phyloP scores from a whole-genome alignment of 306 rosid genomes.

The Acacia confusa region DNA sequence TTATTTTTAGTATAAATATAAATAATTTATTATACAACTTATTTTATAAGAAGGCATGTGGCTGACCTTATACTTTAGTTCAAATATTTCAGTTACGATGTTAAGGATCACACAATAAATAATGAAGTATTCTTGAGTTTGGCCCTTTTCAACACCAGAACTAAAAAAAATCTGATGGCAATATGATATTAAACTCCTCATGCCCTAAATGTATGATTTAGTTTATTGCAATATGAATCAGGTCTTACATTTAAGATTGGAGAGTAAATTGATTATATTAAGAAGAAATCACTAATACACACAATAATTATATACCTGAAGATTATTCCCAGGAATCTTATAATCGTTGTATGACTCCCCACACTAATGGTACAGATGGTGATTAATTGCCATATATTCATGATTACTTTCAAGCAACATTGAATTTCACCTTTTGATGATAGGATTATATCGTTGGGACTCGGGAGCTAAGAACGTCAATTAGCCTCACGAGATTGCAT shows the following conservation, averaged over 20 bases:
- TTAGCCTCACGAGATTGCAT: not conserved
- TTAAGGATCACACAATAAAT: too few species aligned
- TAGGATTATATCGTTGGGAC: not conserved
- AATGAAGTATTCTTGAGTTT: not conserved
- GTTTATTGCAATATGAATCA: too few species aligned
- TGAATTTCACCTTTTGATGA: not conserved
- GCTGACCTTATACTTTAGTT: not conserved
- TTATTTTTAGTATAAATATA: too few species aligned
- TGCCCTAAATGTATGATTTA: too few species aligned
- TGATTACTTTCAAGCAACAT: not conserved
- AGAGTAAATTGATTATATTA: too few species aligned
- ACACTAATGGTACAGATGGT: not conserved
- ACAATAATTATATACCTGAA: too few species aligned
- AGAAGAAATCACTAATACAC: too few species aligned
- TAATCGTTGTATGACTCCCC: not conserved
- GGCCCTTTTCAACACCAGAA: not conserved
- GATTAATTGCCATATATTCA: not conserved
- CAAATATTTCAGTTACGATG: not conserved
- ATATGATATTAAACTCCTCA: not conserved
- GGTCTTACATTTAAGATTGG: too few species aligned
- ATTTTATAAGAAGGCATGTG: not conserved
- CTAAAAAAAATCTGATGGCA: not conserved
- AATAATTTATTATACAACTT: not conserved
- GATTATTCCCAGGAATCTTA: too few species aligned
- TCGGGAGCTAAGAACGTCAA: not conserved